A percentile compares a stretch with the other conserved stretches of the same genome.
Conservation (phyloP, 257 asterid species). For the Mentha longifolia region DNA sequence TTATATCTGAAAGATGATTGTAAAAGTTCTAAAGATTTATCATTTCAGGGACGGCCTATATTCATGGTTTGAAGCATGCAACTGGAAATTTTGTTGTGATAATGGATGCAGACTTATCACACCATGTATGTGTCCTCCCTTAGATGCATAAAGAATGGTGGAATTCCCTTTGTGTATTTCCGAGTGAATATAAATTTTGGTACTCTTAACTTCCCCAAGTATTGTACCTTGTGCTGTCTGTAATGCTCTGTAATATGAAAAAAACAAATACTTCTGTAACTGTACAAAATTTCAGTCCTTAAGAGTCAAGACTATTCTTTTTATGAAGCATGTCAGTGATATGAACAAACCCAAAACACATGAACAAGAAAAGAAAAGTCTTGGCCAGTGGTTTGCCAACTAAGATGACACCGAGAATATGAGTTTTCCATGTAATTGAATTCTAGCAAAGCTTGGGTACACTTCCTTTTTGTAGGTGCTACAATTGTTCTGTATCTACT, state of each 20-base stretch:
- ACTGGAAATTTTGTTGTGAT: conserved; percentile 88
- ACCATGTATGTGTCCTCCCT: conserved; percentile 71
- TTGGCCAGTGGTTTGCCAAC: not conserved
- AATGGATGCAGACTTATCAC: conserved; percentile 99
- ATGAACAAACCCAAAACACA: conserved; percentile 16
- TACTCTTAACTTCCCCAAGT: conserved; percentile 11
- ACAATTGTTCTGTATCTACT: conserved; percentile 6
- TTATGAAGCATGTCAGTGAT: conserved; percentile 12
- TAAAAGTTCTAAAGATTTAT: conserved; percentile 34
- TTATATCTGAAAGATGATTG: conserved; percentile 13
- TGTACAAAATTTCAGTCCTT: conserved; percentile 1
- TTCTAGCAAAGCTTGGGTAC: too few species aligned
- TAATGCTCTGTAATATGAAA: not conserved
- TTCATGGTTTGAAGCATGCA: conserved; percentile 92
- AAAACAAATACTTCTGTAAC: not conserved
- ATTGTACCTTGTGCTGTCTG: not conserved
- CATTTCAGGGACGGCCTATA: conserved; percentile 88
- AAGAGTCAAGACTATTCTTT: not conserved
- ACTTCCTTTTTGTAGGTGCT: not conserved
- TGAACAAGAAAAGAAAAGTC: not conserved
- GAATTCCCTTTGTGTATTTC: conserved; percentile 3
- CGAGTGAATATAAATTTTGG: not conserved
- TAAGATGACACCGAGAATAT: conserved; percentile 13
- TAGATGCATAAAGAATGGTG: conserved; percentile 12
- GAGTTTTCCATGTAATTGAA: not conserved